These are phyloP conservation scores for Auxenochlorella pyrenoidosa DNA, from an alignment of 139 green algal genomes.

Conservation along the genomic window DNA sequence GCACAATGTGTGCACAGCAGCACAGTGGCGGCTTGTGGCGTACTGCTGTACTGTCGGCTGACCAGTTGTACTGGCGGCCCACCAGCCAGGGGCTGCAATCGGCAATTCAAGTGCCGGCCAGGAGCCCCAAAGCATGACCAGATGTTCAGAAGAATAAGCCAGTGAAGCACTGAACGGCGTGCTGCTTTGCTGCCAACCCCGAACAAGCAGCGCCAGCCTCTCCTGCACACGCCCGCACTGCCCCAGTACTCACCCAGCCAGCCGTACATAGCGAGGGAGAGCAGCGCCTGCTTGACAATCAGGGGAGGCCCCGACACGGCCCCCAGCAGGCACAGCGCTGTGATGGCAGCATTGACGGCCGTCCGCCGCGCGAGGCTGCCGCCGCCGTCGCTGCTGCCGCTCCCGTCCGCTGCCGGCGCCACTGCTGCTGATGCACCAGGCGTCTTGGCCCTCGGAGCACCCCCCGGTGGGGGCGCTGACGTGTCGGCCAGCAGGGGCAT, in stretches of 20 bases:
- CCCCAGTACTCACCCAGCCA: slow-evolving; percentile 18
- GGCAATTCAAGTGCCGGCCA: too few species aligned
- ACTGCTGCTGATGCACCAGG: neutral
- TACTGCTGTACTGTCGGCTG: too few species aligned
- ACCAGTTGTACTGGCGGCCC: too few species aligned
- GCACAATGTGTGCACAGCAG: too few species aligned
- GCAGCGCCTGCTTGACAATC: neutral
- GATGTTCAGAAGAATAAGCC: too few species aligned
- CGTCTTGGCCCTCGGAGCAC: neutral
- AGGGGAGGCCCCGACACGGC: neutral
- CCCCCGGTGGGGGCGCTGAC: neutral
- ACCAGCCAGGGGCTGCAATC: too few species aligned
- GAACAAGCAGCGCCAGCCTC: neutral
- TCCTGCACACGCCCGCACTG: neutral
- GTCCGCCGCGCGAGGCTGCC: neutral
- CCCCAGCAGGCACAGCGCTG: neutral
- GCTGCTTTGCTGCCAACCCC: too few species aligned
- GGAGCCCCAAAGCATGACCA: too few species aligned
- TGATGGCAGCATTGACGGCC: neutral
- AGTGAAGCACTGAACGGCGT: too few species aligned
- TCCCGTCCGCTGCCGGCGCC: neutral
- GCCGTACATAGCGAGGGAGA: neutral
- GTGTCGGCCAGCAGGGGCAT: neutral
- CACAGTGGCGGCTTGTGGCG: too few species aligned
- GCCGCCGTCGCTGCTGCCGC: neutral